phyloP scores from a whole-genome alignment of 306 rosid species.

The Pterocarpus santalinus region DNA sequence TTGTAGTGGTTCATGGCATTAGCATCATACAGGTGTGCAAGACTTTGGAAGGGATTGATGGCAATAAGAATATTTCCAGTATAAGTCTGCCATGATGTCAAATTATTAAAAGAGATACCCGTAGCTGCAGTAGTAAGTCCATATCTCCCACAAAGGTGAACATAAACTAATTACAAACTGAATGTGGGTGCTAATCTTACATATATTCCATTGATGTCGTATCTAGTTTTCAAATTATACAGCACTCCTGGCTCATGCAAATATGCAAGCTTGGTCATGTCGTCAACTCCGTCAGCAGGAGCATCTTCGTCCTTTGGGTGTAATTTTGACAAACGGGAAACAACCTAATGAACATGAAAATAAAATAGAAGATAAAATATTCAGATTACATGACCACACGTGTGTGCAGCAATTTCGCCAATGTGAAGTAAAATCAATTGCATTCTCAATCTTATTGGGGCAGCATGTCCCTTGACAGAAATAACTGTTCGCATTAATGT shows the following conservation, averaged over 20 bases:
- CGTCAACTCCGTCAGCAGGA: conserved; percentile 78
- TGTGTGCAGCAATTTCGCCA: background rate
- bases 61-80: conserved; percentile 97
- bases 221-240: conserved; percentile 80
- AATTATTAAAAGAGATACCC: conserved; percentile 53
- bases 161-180: conserved; percentile 46
- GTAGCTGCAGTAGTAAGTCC: conserved; percentile 46
- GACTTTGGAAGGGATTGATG: conserved; percentile 88
- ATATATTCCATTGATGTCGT: conserved; percentile 77
- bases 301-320: conserved; percentile 77
- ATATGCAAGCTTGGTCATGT: conserved; percentile 89
- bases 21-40: conserved; percentile 69
- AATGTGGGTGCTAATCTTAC: conserved; percentile 60
- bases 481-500: conserved; percentile 23
- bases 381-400: conserved; percentile 34
- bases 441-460: conserved; percentile 24
- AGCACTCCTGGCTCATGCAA: conserved; percentile 95
- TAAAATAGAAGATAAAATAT: conserved; percentile 25
- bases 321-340: conserved; percentile 70
- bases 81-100: conserved; percentile 79
- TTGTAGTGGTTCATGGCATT: conserved; percentile 76
- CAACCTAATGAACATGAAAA: conserved; percentile 63
- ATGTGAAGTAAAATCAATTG: conserved; percentile 39
- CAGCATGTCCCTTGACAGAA: conserved; percentile 26
- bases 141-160: conserved; percentile 47